These are phyloP conservation scores for Diospyros lotus DNA, from an alignment of 148 eudicot genomes.

Conservation along the genomic window DNA sequence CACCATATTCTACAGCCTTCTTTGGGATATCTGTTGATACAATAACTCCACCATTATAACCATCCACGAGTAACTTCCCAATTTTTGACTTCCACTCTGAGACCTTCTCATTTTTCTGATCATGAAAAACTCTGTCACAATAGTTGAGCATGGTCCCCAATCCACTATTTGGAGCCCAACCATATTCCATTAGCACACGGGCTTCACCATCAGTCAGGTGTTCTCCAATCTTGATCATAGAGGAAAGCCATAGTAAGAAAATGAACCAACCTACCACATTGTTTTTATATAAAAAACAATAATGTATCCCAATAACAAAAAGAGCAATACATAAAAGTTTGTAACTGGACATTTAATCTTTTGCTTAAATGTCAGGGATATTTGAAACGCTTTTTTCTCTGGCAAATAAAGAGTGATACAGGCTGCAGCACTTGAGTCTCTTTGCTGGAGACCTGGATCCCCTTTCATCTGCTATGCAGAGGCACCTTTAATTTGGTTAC, in stretches of 20 bases:
- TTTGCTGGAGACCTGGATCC: too few species aligned
- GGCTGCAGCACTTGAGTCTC: too few species aligned
- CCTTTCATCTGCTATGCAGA: too few species aligned
- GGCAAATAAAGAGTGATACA: too few species aligned
- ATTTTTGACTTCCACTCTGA: conserved; percentile 88
- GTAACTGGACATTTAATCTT: too few species aligned
- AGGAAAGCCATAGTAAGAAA: not conserved
- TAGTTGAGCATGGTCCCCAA: conserved; percentile 91
- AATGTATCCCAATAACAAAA: not conserved
- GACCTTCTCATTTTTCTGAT: conserved; percentile 56
- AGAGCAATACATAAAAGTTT: too few species aligned
- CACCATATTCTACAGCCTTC: conserved; percentile 36
- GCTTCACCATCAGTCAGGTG: conserved; percentile 91
- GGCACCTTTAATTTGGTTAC: too few species aligned
- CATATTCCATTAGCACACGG: conserved; percentile 64
- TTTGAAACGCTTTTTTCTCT: too few species aligned
- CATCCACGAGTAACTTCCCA: conserved; percentile 63
- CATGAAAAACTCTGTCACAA: conserved; percentile 86
- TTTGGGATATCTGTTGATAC: conserved; percentile 36
- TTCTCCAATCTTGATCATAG: conserved; percentile 60
- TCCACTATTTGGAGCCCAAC: conserved; percentile 86
- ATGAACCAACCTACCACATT: too few species aligned
- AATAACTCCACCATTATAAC: conserved; percentile 70
- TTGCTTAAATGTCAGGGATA: too few species aligned
- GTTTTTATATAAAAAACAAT: too few species aligned